Evolutionary conservation across 169 alveolate genomes (phyloP).

Genomic region (Plasmodium falciparum): DNA sequence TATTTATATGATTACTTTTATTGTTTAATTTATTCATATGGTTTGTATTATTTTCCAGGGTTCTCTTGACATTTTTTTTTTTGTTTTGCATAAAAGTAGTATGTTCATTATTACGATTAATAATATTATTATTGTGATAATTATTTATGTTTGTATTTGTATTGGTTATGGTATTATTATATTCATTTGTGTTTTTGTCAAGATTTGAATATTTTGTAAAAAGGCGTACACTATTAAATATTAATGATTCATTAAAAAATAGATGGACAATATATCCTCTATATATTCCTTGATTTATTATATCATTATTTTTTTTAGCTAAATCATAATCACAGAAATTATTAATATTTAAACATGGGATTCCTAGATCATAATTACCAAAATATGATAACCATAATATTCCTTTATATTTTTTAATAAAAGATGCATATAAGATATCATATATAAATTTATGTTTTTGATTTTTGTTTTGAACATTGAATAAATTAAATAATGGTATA

Average conservation of each 20-base stretch:
- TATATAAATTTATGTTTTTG: slow-evolving; percentile 80
- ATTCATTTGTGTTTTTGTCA: not conserved
- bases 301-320: slow-evolving; percentile 64
- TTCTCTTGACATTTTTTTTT: too few species aligned
- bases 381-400: slow-evolving; percentile 77
- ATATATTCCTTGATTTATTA: slow-evolving; percentile 79
- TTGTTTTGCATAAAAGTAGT: not conserved
- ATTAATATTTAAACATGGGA: slow-evolving; percentile 76
- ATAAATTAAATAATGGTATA: slow-evolving; percentile 77
- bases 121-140: not conserved
- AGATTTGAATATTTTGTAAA: slow-evolving; percentile 79
- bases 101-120: not conserved
- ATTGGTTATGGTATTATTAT: not conserved
- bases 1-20: not conserved
- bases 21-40: too few species aligned
- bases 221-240: slow-evolving; percentile 80
- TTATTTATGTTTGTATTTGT: not conserved
- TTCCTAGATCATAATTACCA: slow-evolving; percentile 77
- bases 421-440: slow-evolving; percentile 82
- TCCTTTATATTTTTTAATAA: slow-evolving; percentile 80
- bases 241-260: slow-evolving; percentile 83
- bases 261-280: slow-evolving; percentile 85
- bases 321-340: slow-evolving; percentile 83
- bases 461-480: slow-evolving; percentile 72
- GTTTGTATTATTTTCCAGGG: too few species aligned